Evolutionary conservation across 441 rosid genomes (phyloP), one percentile per base, ranked within the genome.

Genomic region (Eutrema salsugineum): DNA sequence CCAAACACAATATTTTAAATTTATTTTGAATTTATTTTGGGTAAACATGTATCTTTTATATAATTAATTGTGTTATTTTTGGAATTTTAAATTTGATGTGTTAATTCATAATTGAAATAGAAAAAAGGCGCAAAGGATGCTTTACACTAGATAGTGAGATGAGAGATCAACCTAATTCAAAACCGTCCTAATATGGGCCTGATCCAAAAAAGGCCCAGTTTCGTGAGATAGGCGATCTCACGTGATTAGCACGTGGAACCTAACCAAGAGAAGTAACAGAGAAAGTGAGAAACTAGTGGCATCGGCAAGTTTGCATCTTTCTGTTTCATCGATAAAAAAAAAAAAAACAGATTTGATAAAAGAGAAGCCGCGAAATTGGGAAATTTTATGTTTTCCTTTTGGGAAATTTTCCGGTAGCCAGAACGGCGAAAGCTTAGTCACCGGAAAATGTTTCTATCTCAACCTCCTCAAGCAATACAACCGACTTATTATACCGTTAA

Each of bases 401-500:
- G 50, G 7, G 28, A 16, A 35, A 14, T 12, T 22, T 67, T 51
- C 73, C 69, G 55, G 64, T 3, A 2, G 27, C 12, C 49, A 24
- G 39, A 49, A 28, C 51, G 58, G 66, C 1, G 8, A 61, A 68
- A 61, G 14, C 43, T 38, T n/a, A 36, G 10, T 46, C 59, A n/a
- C 70, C 66, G 75, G 66, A 70, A 70, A 70, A 86, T 91, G 97
- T 82, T 83, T 86, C 77, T 84, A 40, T 74, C 87, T 68, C 83
- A 63, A 48, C 48, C 78, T 68, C 83, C 85, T 48, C 86, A 83
- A 61, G 47, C 82, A 27, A 51, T 78, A 16, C 85, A 75, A 43
- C 83, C 81, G 5, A 80, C 74, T 64, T 67, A 28, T 53, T 19
- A 24, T 1, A 82, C 66, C 5, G 53, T 65, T 56, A 38, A 55